Evolutionary conservation across 2,329 filamentous ascomycete genomes (phyloP).

Genomic region (Colletotrichum neosansevieriae): DNA sequence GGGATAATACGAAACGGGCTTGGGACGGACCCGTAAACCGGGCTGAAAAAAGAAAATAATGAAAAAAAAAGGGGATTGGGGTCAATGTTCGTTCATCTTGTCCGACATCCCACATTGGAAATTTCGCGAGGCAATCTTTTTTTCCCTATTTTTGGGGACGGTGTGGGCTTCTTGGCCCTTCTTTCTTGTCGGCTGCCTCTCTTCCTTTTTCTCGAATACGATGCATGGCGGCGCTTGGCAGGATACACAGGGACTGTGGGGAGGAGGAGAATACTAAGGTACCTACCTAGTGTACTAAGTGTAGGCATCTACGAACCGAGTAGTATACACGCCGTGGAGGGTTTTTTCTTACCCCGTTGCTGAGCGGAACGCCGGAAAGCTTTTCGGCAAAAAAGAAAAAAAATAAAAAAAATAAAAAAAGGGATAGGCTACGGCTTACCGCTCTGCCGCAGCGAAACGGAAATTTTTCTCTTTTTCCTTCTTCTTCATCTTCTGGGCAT

Average conservation of each 20-base stretch:
- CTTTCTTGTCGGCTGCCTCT: neutral
- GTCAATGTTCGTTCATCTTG: too few species aligned
- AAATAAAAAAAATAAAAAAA: too few species aligned
- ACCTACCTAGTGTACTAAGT: too few species aligned
- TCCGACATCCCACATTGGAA: neutral
- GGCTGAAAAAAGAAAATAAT: neutral
- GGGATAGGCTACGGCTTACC: too few species aligned
- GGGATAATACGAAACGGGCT: slow-evolving; percentile 12
- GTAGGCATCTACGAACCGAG: too few species aligned
- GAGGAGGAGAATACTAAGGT: neutral
- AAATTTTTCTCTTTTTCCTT: too few species aligned
- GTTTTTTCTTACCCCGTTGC: neutral
- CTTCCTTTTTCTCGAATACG: neutral
- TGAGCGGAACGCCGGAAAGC: too few species aligned
- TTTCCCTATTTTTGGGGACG: neutral
- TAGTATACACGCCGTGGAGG: neutral
- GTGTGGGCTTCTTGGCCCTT: neutral
- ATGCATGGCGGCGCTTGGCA: slow-evolving; percentile 7
- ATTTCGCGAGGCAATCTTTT: neutral
- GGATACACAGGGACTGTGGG: neutral
- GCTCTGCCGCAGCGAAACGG: too few species aligned
- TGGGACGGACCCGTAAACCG: neutral
- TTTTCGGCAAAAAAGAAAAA: too few species aligned
- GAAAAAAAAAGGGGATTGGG: too few species aligned
- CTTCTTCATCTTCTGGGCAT: too few species aligned